Evolutionary conservation across 768 basidiomycete genomes (phyloP).

Genomic region (Coprinopsis sp.): DNA sequence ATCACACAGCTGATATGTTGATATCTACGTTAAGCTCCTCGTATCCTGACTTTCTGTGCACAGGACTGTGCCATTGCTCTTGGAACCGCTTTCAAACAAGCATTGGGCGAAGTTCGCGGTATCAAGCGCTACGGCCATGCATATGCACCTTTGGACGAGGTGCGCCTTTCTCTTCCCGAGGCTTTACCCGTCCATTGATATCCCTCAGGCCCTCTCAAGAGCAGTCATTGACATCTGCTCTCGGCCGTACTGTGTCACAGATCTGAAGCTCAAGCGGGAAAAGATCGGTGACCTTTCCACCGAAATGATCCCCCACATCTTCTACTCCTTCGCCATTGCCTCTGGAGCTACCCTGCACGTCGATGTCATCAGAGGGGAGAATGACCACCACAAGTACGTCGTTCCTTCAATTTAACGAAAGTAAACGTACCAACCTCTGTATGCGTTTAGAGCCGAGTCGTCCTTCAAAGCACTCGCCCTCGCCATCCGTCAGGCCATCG

Average conservation of each 20-base stretch:
- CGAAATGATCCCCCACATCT: slow-evolving; percentile 97
- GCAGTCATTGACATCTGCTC: slow-evolving; percentile 99
- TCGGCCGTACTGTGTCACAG: slow-evolving; percentile 90
- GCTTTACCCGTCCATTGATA: slow-evolving; percentile 4
- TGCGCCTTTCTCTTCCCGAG: slow-evolving; percentile 27
- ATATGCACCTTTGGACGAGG: slow-evolving; percentile 96
- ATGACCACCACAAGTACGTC: slow-evolving; percentile 92
- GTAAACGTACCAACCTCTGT: too few species aligned
- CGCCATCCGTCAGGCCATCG: slow-evolving; percentile 92
- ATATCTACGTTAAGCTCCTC: slow-evolving; percentile 1
- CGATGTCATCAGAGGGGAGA: slow-evolving; percentile 90
- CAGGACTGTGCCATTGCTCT: slow-evolving; percentile 88
- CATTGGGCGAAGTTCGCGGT: slow-evolving; percentile 90
- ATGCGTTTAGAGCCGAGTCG: slow-evolving; percentile 89
- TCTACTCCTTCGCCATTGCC: slow-evolving; percentile 97
- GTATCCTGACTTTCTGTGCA: slow-evolving; percentile 29
- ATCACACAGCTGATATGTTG: slow-evolving; percentile 95
- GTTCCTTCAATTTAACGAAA: too few species aligned
- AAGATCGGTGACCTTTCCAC: slow-evolving; percentile 94
- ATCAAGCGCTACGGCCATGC: slow-evolving; percentile 95
- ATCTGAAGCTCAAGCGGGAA: slow-evolving; percentile 82
- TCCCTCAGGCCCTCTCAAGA: slow-evolving; percentile 77
- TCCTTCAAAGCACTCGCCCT: slow-evolving; percentile 97
- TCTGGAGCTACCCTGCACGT: slow-evolving; percentile 92
- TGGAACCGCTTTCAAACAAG: slow-evolving; percentile 89